phyloP scores from a whole-genome alignment of 1,284 basidiomycete genomes.

The Ustilago shanxiensis region DNA sequence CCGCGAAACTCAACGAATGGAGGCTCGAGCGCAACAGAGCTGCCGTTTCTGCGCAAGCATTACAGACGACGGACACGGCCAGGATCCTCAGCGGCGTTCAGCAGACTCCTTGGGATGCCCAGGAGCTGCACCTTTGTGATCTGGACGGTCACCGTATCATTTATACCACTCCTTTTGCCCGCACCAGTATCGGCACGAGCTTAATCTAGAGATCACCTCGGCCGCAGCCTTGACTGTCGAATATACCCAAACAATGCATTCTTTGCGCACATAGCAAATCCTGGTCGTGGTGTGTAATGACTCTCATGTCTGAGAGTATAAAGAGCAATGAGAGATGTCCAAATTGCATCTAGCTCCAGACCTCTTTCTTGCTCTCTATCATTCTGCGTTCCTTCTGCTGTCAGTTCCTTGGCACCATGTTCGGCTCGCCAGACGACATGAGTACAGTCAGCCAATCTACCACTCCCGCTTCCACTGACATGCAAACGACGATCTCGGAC shows the following conservation, averaged over 20 bases:
- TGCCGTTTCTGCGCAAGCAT: constrained; percentile 10
- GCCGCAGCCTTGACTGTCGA: constrained; percentile 3
- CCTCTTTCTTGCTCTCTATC: too few species aligned
- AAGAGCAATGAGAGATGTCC: too few species aligned
- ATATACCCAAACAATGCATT: constrained; percentile 36
- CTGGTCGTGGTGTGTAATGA: background rate
- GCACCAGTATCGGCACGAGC: constrained; percentile 12
- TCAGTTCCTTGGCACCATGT: constrained; percentile 13
- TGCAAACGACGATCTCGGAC: constrained; percentile 23
- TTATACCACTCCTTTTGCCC: constrained; percentile 37
- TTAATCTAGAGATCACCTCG: constrained; percentile 10
- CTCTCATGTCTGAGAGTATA: background rate
- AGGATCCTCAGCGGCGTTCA: constrained; percentile 33
- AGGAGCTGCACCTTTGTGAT: constrained; percentile 50
- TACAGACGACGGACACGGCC: constrained; percentile 7
- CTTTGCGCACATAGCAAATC: constrained; percentile 6
- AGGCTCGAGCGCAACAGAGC: constrained; percentile 20
- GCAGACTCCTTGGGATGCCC: constrained; percentile 44
- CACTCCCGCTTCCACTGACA: background rate
- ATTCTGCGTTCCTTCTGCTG: background rate
- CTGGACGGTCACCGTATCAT: constrained; percentile 50
- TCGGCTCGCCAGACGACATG: constrained; percentile 35
- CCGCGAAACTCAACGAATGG: constrained; percentile 35
- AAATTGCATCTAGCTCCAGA: too few species aligned
- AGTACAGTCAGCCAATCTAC: constrained; percentile 21